phyloP scores from a whole-genome alignment of 331 rosid species.

The Saraca asoca region DNA sequence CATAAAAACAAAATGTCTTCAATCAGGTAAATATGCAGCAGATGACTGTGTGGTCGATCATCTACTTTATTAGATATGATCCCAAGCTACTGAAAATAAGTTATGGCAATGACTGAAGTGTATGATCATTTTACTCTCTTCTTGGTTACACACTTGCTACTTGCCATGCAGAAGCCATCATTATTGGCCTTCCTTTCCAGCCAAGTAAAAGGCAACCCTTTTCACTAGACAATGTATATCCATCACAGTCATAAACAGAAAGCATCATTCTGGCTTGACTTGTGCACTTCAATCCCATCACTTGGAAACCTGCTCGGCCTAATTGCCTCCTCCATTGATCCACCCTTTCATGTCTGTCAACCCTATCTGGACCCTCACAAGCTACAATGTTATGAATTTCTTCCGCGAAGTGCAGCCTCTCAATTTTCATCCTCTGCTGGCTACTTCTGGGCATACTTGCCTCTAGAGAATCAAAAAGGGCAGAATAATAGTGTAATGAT shows the following conservation, averaged over 20 bases:
- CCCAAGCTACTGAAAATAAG: constrained; percentile 16
- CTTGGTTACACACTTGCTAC: constrained; percentile 40
- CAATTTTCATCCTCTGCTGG: constrained; percentile 62
- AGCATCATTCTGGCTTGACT: constrained; percentile 74
- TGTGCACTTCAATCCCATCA: constrained; percentile 60
- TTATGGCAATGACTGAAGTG: constrained; percentile 22
- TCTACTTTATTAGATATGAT: constrained; percentile 23
- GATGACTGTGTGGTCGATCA: constrained; percentile 2
- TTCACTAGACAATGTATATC: constrained; percentile 57
- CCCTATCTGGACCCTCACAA: constrained; percentile 58
- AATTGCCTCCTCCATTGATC: constrained; percentile 76
- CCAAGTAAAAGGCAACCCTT: constrained; percentile 77
- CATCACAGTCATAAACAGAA: constrained; percentile 71
- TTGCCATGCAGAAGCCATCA: constrained; percentile 82
- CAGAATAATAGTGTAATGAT: constrained; percentile 75
- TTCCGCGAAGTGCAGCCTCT: constrained; percentile 55
- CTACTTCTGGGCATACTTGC: constrained; percentile 58
- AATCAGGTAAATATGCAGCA: neutral
- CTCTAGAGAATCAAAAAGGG: constrained; percentile 74
- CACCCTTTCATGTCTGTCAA: constrained; percentile 69
- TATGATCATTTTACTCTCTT: constrained; percentile 7
- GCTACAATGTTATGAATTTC: constrained; percentile 62
- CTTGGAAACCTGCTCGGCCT: constrained; percentile 71
- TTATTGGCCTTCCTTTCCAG: constrained; percentile 69
- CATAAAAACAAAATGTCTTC: neutral